Percentiles rank a stretch among this genome's conserved stretches.
phyloP scores from a whole-genome alignment of 2,329 filamentous ascomycete species.

The Orbilia oligospora region DNA sequence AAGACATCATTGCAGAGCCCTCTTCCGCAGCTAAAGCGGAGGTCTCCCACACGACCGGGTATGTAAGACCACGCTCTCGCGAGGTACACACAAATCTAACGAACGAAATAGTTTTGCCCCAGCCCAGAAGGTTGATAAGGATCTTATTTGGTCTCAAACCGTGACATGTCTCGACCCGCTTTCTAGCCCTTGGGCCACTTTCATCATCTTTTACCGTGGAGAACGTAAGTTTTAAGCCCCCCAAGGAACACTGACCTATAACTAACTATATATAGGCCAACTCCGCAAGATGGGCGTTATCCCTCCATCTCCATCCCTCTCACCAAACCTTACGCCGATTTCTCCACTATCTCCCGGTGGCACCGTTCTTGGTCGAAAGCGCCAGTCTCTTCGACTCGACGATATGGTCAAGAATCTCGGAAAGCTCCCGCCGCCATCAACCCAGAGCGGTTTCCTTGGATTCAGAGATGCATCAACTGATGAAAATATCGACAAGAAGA shows the following conservation, averaged over 20 bases:
- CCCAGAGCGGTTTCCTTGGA: conserved; percentile 55
- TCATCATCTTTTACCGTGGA: conserved; percentile 97
- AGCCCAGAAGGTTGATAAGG: conserved; percentile 85
- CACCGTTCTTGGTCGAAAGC: conserved; percentile 29
- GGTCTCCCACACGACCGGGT: conserved; percentile 59
- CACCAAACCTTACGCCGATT: conserved; percentile 42
- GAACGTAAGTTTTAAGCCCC: conserved; percentile 77
- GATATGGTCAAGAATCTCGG: conserved; percentile 57
- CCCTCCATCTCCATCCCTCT: conserved; percentile 74
- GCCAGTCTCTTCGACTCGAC: conserved; percentile 55
- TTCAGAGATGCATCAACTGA: conserved; percentile 49
- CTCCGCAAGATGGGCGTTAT: conserved; percentile 96
- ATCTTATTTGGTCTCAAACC: conserved; percentile 97
- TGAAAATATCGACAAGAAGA: conserved; percentile 41
- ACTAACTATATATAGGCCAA: conserved; percentile 75
- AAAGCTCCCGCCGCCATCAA: conserved; percentile 51
- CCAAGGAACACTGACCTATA: neutral
- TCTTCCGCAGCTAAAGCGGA: conserved; percentile 57
- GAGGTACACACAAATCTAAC: neutral
- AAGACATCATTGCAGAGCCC: conserved; percentile 56
- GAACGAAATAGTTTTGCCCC: conserved; percentile 43
- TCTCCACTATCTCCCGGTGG: conserved; percentile 44
- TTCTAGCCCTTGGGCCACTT: conserved; percentile 94
- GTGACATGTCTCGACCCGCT: conserved; percentile 98
- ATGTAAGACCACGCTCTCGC: neutral